Base-by-base conservation (phyloP, 805 yeast species). In the Barnettozyma populi region DNA sequence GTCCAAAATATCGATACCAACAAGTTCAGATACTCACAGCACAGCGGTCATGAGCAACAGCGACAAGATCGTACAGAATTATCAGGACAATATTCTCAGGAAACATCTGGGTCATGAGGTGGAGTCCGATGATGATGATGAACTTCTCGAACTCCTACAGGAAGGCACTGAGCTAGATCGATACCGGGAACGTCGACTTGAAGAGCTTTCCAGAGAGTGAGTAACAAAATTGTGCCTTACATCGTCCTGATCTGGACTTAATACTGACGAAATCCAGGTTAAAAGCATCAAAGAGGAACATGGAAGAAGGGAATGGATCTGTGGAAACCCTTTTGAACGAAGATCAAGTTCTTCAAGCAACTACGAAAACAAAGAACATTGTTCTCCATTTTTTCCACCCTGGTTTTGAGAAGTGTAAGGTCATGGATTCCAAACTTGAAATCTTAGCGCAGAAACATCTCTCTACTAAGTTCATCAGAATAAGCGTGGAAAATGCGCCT, bases 361-460 rank as follows among this genome's bases (percentile, higher is more conserved):
- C 84, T 1, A 65, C 81, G 7, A 59, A 63, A 0, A 57, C 68
- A 2, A 70, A 68, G 21, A 54, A 60, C 10, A 71, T 73, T 2
- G 72, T 86, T 5, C 73, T 86, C 5, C 86, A 84, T 55, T 84
- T 87, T 58, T 80, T 72, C 57, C 80, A 82, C 51, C 78, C 79
- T 8, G 65, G 69, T 24, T 87, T 88, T 57, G 57, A 62, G 29
- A 77, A 83, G 52, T 87, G 96, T 65, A 60, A 66, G 40, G 63
- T 71, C 19, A 78, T 87, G 84, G 77, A 81, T 51, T 60, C 68
- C 4, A 70, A 72, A 51, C 55, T 75, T 25, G 48, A 54, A 37
- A 55, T 62, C 18, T 57, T 87, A 7, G 80, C 92, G 1, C 72
- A 72, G 48, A 78, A 75, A 52, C 86, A 87, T 64, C 58, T 83